These are phyloP conservation scores for Solanum verrucosum DNA, from an alignment of 257 asterid genomes.

Conservation along the genomic window DNA sequence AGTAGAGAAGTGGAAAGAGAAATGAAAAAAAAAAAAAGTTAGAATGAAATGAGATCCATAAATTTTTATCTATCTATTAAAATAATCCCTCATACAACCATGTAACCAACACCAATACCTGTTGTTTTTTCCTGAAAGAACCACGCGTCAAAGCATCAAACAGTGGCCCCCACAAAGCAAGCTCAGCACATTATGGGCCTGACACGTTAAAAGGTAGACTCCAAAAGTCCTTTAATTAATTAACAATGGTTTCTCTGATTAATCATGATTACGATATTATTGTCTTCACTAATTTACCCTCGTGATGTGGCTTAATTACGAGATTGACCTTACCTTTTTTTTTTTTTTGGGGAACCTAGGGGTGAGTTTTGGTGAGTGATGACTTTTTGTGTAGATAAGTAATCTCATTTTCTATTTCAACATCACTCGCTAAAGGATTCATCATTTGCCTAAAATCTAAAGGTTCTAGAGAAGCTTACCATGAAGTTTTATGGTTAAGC, in stretches of 20 bases:
- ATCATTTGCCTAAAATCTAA: neutral
- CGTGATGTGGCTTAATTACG: neutral
- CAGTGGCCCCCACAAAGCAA: neutral
- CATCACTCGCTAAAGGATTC: constrained; percentile 2
- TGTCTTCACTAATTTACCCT: constrained; percentile 11
- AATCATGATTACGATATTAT: neutral
- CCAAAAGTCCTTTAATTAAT: neutral
- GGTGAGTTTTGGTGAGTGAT: neutral
- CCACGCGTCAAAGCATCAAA: constrained; percentile 15
- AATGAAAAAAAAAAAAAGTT: too few species aligned
- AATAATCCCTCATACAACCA: too few species aligned
- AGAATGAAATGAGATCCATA: too few species aligned
- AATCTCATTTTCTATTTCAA: constrained; percentile 9
- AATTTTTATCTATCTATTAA: too few species aligned
- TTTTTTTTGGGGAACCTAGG: neutral
- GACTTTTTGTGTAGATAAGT: constrained; percentile 5
- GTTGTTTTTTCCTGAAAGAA: neutral
- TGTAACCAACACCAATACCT: neutral
- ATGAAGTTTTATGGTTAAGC: neutral
- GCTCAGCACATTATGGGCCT: neutral
- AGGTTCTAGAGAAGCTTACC: neutral
- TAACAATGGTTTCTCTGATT: neutral
- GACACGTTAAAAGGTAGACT: constrained; percentile 18
- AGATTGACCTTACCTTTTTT: neutral
- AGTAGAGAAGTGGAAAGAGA: too few species aligned